Percentiles rank a stretch among this genome's conserved stretches.
phyloP scores from a whole-genome alignment of 2,329 filamentous ascomycete genomes.

The Neopestalotiopsis sp. region DNA sequence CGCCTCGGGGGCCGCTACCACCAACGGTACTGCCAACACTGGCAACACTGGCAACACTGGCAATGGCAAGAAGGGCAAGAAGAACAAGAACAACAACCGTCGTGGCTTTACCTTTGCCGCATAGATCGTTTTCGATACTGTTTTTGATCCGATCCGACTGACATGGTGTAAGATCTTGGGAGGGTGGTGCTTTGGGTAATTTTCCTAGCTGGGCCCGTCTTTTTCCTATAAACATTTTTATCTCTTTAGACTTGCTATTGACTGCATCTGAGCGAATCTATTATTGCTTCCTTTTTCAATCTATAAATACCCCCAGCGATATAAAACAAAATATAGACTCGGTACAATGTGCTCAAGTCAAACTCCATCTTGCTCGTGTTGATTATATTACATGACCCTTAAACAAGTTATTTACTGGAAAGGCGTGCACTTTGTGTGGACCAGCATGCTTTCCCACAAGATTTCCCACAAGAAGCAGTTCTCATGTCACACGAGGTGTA shows the following conservation, averaged over 20 bases:
- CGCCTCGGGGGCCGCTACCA: constrained; percentile 3
- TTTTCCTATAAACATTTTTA: background rate
- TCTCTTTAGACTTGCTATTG: background rate
- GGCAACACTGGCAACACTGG: background rate
- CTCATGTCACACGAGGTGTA: too few relatives aligned
- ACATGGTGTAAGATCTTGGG: background rate
- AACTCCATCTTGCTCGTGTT: background rate
- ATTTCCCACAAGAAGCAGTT: too few relatives aligned
- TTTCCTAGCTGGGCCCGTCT: background rate
- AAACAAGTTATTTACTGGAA: too few relatives aligned
- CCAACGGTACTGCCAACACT: background rate
- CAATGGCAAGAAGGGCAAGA: constrained; percentile 14
- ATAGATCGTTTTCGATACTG: background rate
- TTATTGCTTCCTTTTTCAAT: background rate
- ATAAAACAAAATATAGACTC: background rate
- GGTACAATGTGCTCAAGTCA: background rate
- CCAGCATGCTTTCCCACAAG: too few relatives aligned
- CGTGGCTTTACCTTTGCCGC: background rate
- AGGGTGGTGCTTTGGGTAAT: background rate
- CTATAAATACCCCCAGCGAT: background rate
- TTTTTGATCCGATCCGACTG: background rate
- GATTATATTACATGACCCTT: background rate
- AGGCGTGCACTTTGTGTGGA: too few relatives aligned
- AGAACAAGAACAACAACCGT: constrained; percentile 10
- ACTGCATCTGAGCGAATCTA: background rate